Percentiles rank a stretch among this genome's conserved stretches.
Conservation (phyloP, 495 filamentous ascomycete species). For the Trichocladium antarcticum region DNA sequence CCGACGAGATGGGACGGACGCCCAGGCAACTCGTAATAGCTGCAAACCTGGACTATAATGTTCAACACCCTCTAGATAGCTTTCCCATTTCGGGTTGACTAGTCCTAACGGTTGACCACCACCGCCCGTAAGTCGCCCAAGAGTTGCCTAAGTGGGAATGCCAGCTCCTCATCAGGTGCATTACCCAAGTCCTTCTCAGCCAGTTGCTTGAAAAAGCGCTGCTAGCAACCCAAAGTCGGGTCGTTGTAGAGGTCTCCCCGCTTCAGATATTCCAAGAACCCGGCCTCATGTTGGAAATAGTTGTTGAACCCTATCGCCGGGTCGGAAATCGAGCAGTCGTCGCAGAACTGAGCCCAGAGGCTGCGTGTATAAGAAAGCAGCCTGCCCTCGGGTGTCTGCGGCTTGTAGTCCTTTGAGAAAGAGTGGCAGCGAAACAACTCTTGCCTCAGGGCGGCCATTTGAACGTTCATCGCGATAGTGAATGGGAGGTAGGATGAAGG, state of each 20-base stretch:
- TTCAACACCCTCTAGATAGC: neutral
- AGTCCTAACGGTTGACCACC: neutral
- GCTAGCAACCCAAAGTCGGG: neutral
- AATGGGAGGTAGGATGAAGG: no score
- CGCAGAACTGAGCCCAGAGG: no score
- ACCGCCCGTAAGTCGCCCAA: neutral
- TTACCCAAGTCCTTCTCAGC: neutral
- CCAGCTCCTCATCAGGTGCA: slow-evolving; percentile 1
- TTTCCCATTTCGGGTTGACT: neutral
- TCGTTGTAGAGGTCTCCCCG: neutral
- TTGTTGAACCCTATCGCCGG: neutral
- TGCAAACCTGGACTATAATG: no score
- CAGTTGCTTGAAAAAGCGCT: neutral
- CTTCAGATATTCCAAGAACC: neutral
- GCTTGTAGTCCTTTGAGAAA: no score
- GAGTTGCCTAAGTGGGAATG: slow-evolving; percentile 2
- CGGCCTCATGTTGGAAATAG: neutral
- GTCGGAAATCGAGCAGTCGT: no score
- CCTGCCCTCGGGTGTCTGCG: no score
- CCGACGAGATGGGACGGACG: no score
- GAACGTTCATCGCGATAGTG: no score
- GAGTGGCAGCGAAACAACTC: no score
- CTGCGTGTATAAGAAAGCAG: no score
- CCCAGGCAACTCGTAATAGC: no score
- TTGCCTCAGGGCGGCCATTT: no score